Base-by-base conservation (phyloP, 2,329 filamentous ascomycete genomes). In the Metarhizium brunneum region DNA sequence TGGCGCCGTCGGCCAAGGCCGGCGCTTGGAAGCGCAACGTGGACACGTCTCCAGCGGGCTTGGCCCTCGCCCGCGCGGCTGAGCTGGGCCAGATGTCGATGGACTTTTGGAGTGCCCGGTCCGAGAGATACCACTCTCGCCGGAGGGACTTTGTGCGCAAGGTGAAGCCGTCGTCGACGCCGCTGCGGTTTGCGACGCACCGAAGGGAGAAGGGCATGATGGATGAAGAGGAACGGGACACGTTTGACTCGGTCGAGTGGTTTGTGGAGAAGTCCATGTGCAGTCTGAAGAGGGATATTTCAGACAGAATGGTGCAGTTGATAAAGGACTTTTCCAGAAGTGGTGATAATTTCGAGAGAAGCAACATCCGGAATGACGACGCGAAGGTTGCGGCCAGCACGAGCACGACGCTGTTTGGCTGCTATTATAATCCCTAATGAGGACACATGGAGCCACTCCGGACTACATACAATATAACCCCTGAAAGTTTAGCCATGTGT, bases 61-160 rank as follows among this genome's bases (percentile, higher is more conserved):
- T 73, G 6, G 68, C 69, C 1, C 60, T 57, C 4, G 66, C 68
- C 2, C 66, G 72, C 30, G 68, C 68, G 0, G 57, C 62, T 10
- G 72, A 75, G 61, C 65, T 75, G 0, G 68, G 65, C 6, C 68
- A 75, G 57, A 73, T 75, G 71, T 64, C 67, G 42, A 68, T 70
- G 50, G 72, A 75, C 62, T 74, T 74, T 59, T 75, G 71, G 71
- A 69, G 68, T 29, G 59, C 69, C 1, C 64, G 72, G 6, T 63
- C 69, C 4, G 52, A 60, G 13, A 63, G 71, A 14, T 74, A 74
- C 53, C 71, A 74, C 60, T 60, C 60, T 2, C 68, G 72, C 14
- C 67, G 72, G 8, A 63, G 64, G 36, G 68, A 69, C 57, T 75
- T 74, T 58, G 71, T 75, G 2, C 65, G 72, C 50, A 75, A 74